Conservation (phyloP, 2,329 filamentous ascomycete species). For the Trichoderma lentiforme region DNA sequence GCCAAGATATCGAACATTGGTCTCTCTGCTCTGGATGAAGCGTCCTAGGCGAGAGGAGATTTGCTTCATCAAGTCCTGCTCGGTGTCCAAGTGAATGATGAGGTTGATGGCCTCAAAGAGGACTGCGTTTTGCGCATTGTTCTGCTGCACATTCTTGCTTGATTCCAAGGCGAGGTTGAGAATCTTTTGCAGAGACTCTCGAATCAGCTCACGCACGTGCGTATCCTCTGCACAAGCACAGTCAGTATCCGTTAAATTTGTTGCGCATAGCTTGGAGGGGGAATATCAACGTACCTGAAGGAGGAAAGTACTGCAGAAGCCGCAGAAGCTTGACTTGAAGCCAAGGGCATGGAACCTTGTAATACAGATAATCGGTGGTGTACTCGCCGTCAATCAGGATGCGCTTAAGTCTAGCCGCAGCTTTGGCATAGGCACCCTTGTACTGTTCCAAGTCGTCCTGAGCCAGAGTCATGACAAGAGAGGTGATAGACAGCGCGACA, state of each 20-base stretch:
- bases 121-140: slow-evolving; percentile 97
- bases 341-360: slow-evolving; percentile 99
- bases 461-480: slow-evolving; percentile 87
- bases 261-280: background rate
- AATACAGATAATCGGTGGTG: slow-evolving; percentile 90
- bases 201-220: slow-evolving; percentile 85
- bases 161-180: slow-evolving; percentile 87
- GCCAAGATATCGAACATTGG: slow-evolving; percentile 93
- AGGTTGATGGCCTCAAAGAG: slow-evolving; percentile 98
- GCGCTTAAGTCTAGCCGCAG: slow-evolving; percentile 81
- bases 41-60: slow-evolving; percentile 88
- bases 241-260: background rate
- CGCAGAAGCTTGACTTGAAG: slow-evolving; percentile 92
- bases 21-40: slow-evolving; percentile 95
- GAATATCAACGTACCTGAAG: slow-evolving; percentile 63
- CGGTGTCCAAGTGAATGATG: slow-evolving; percentile 94
- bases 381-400: slow-evolving; percentile 90
- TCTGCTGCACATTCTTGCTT: slow-evolving; percentile 98
- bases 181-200: slow-evolving; percentile 86
- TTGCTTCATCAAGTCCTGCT: slow-evolving; percentile 91
- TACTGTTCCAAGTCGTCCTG: slow-evolving; percentile 95
- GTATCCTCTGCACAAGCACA: slow-evolving; percentile 67
- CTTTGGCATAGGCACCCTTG: slow-evolving; percentile 90
- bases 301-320: slow-evolving; percentile 91
- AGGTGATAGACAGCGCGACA: slow-evolving; percentile 92